Evolutionary conservation across 805 yeast species (phyloP), one percentile per base, ranked within the genome.

Genomic region (Metschnikowia continentalis): DNA sequence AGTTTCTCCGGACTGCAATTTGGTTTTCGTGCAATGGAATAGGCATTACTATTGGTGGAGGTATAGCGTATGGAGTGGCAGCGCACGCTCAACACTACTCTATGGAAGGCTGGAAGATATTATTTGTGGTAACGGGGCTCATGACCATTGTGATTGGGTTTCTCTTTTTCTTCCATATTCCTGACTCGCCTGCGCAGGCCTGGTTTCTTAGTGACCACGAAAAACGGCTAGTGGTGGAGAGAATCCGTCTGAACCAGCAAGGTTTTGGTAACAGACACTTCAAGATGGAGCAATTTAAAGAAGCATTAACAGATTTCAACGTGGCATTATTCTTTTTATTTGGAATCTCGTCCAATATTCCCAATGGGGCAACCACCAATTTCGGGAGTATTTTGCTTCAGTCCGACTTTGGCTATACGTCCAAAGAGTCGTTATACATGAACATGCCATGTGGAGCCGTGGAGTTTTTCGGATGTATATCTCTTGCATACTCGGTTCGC

Each of bases 91-190:
- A 63, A n/a, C 47, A 61, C 7, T 79, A 73, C 62, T 47, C 70
- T 26, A 65, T 82, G 5, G 71, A 65, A 2, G 72, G 84, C 3
- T 87, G 91, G 91, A 81, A 78, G 60, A 62, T 80, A 13, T 63
- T 83, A 3, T 86, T 77, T 61, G 67, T 86, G 44, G 70, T 84
- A 32, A 75, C 80, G 39, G 95, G 94, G 14, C 62, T 73, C 6
- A 72, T 81, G 50, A 83, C 89, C 2, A 64, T 83, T 6, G 59
- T 76, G 10, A 59, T 80, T 14, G 87, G 86, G 5, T 47, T 77
- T 10, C 48, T 75, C 10, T 70, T 81, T 52, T 63, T 65, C 41
- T 55, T 79, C 48, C 80, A 79, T 63, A 60, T 85, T 46, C 88
- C 88, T 14, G 83, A 80, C 55, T 63, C 70, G 33, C 88, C 89